A percentile compares a stretch with the other conserved stretches of the same genome.
Conservation (phyloP, 2,329 filamentous ascomycete species). For the Tricladium varicosporioides region DNA sequence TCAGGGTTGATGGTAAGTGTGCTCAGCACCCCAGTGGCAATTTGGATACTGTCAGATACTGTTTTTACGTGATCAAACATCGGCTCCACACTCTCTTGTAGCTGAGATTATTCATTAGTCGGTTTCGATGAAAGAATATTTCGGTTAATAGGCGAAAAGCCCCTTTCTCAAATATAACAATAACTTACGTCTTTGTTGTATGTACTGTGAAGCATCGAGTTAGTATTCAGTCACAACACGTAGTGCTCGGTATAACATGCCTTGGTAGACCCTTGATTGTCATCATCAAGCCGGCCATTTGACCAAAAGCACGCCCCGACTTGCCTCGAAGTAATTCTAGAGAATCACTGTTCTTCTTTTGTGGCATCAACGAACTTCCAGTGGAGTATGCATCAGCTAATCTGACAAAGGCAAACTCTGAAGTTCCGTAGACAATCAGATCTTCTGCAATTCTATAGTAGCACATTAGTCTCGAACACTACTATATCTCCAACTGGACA, state of each 20-base stretch:
- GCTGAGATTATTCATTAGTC: slow-evolving; percentile 19
- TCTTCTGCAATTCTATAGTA: slow-evolving; percentile 70
- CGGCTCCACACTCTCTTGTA: slow-evolving; percentile 87
- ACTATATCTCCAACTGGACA: not conserved
- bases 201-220: slow-evolving; percentile 62
- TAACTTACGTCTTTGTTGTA: slow-evolving; percentile 76
- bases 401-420: slow-evolving; percentile 68
- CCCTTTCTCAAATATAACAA: slow-evolving; percentile 57
- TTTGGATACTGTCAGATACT: slow-evolving; percentile 75
- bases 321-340: slow-evolving; percentile 76
- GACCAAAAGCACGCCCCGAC: slow-evolving; percentile 72
- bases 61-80: slow-evolving; percentile 84
- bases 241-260: not conserved
- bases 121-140: slow-evolving; percentile 63
- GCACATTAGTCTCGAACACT: not conserved
- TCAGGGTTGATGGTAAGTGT: slow-evolving; percentile 69
- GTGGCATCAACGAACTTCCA: slow-evolving; percentile 50
- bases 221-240: too few species aligned
- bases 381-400: slow-evolving; percentile 80
- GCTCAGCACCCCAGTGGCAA: slow-evolving; percentile 75
- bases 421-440: slow-evolving; percentile 76
- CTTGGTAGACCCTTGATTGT: slow-evolving; percentile 47
- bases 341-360: slow-evolving; percentile 81
- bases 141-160: slow-evolving; percentile 67
- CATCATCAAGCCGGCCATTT: slow-evolving; percentile 78